Percentiles rank a stretch among this genome's conserved stretches.
phyloP scores from a whole-genome alignment of 176 grass and related monocot species.

The Zea luxurians region DNA sequence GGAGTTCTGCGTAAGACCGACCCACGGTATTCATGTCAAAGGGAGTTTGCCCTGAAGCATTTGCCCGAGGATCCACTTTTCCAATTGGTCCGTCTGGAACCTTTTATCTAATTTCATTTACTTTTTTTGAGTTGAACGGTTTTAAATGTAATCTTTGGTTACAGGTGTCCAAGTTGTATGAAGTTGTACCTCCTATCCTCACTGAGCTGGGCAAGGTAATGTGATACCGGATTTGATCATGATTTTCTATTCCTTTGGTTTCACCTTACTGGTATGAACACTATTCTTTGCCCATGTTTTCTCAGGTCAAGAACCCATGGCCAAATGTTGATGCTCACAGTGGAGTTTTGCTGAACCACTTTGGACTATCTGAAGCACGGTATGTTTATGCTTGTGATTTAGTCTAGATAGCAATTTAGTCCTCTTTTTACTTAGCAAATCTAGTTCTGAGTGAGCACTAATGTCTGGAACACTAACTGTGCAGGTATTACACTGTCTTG shows the following conservation, averaged over 20 bases:
- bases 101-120: constrained; percentile 19
- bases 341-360: constrained; percentile 88
- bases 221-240: neutral
- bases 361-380: constrained; percentile 90
- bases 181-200: constrained; percentile 91
- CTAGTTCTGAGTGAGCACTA: constrained; percentile 19
- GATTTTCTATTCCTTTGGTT: constrained; percentile 1
- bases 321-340: constrained; percentile 99
- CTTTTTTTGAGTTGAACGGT: constrained; percentile 13
- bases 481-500: constrained; percentile 93
- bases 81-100: constrained; percentile 64
- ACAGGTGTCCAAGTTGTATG: constrained; percentile 97
- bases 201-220: constrained; percentile 93
- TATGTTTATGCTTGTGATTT: constrained; percentile 34
- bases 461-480: constrained; percentile 12
- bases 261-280: constrained; percentile 21
- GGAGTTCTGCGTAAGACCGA: constrained; percentile 97
- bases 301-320: constrained; percentile 98
- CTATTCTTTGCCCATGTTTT: neutral
- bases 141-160: constrained; percentile 23
- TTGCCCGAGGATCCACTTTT: constrained; percentile 95
- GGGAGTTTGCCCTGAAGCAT: constrained; percentile 95
- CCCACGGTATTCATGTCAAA: constrained; percentile 95
- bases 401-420: neutral
- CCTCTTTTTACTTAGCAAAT: neutral